phyloP scores from a whole-genome alignment of 352 stramenopile species.

The Blastocystis sp. region DNA sequence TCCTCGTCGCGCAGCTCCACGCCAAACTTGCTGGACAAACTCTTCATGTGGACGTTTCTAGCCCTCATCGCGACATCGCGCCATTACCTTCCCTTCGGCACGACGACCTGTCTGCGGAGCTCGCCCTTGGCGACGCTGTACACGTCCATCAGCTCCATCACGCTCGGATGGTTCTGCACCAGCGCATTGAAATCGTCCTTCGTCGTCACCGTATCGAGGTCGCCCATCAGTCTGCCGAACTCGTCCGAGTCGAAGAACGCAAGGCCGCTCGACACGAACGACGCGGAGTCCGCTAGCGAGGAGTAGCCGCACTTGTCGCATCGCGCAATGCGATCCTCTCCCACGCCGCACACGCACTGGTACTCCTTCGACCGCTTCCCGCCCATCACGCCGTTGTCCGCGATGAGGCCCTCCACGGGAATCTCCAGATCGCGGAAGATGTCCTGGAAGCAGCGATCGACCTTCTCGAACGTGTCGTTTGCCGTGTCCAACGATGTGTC shows the following conservation, averaged over 20 bases:
- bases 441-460: slow-evolving; percentile 13
- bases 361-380: slow-evolving; percentile 37
- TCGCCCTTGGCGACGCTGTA: background rate
- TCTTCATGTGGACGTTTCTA: background rate
- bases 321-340: slow-evolving; percentile 17
- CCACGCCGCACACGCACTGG: slow-evolving; percentile 46
- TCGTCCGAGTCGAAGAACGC: slow-evolving; percentile 22
- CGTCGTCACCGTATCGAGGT: background rate
- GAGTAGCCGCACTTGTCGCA: slow-evolving; percentile 35
- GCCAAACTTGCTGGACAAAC: background rate
- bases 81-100: background rate
- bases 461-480: slow-evolving; percentile 23
- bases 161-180: background rate
- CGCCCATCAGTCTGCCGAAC: background rate
- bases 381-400: slow-evolving; percentile 54
- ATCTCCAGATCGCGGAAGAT: slow-evolving; percentile 67
- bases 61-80: background rate
- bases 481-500: slow-evolving; percentile 38
- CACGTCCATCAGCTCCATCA: slow-evolving; percentile 26
- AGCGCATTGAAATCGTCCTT: slow-evolving; percentile 35
- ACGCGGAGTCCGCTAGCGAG: background rate
- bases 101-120: background rate
- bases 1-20: background rate
- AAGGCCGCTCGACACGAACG: background rate
- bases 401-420: slow-evolving; percentile 16